Conservation (phyloP, 192 early-diverging fungal genomes). For the Linnemannia schmuckeri region DNA sequence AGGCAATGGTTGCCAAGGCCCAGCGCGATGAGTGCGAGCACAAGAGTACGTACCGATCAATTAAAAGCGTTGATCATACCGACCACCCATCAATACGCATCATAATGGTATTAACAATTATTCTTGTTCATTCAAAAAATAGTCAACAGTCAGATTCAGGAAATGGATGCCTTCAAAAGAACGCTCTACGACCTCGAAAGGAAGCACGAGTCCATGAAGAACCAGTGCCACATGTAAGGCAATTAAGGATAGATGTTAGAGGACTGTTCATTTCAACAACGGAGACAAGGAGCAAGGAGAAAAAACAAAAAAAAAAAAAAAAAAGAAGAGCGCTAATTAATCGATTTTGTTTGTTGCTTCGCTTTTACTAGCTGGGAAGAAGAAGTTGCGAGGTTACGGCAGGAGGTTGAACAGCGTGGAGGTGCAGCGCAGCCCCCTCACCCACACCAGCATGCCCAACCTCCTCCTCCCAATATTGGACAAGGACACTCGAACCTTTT, state of each 20-base stretch:
- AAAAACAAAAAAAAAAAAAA: neutral
- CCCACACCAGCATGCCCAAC: slow-evolving; percentile 62
- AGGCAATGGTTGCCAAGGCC: slow-evolving; percentile 74
- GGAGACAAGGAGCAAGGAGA: neutral
- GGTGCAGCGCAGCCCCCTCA: slow-evolving; percentile 65
- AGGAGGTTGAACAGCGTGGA: slow-evolving; percentile 84
- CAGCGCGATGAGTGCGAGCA: slow-evolving; percentile 89
- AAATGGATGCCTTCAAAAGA: slow-evolving; percentile 84
- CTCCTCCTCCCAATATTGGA: slow-evolving; percentile 75
- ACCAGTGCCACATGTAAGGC: slow-evolving; percentile 70
- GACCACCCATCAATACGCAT: neutral
- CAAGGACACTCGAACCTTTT: slow-evolving; percentile 72
- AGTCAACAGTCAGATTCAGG: slow-evolving; percentile 83
- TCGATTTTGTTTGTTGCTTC: neutral
- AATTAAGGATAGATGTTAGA: neutral
- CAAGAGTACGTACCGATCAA: slow-evolving; percentile 69
- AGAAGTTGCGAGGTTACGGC: slow-evolving; percentile 84
- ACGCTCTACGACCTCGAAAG: slow-evolving; percentile 85
- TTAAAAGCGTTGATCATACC: neutral
- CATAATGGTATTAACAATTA: neutral
- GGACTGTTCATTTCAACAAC: neutral
- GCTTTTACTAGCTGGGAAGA: slow-evolving; percentile 76
- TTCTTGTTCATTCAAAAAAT: neutral
- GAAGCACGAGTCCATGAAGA: slow-evolving; percentile 82
- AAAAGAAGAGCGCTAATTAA: neutral